Evolutionary conservation across 1,284 basidiomycete species (phyloP), one percentile per base, ranked within the genome.

Genomic region (Ganoderma sinense): DNA sequence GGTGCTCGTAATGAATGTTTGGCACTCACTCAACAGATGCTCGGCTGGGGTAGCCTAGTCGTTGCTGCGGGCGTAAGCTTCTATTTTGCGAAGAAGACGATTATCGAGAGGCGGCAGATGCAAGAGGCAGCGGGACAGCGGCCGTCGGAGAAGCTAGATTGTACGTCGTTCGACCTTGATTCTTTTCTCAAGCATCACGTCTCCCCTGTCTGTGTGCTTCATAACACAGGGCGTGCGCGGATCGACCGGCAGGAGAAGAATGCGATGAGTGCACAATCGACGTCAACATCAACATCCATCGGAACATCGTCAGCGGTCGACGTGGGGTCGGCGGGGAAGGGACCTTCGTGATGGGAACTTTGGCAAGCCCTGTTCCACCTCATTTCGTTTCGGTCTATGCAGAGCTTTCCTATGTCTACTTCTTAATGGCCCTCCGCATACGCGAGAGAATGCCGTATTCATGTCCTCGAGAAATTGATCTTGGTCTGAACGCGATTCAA

Each of bases 1-100:
- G 43, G 33, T 67, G 26, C 16, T 20, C 23, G 23, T 23, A 51
- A 40, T 43, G 31, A 33, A 29, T 29, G 26, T 31, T 36, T 31
- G 53, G 31, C 23, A 29, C 45, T 23, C 48, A 16, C 53, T 29
- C 53, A 16, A 40, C 40, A 83, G 82, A 74, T 77, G 53, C 65
- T 82, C 18, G 82, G 82, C 29, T 83, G 82, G 81, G 78, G 76
- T 29, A 80, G 79, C 31, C 79, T 86, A 62, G 78, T 85, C 62
- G 80, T 81, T 36, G 85, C 84, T n/a, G 83, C 85, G 0, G 83
- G 82, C 40, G 79, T 80, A 39, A 84, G 83, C 65, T 86, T 83
- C 78, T 84, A 84, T 76, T 85, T 76, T 65, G 84, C 85, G 26
- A 84, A 83, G 69, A 80, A 83, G 72, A 80, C 79, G 67, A 84